Percentiles rank a stretch among this genome's conserved stretches.
Conservation (phyloP, 164 flowering plant species). For the Kalanchoe fedtschenkoi region DNA sequence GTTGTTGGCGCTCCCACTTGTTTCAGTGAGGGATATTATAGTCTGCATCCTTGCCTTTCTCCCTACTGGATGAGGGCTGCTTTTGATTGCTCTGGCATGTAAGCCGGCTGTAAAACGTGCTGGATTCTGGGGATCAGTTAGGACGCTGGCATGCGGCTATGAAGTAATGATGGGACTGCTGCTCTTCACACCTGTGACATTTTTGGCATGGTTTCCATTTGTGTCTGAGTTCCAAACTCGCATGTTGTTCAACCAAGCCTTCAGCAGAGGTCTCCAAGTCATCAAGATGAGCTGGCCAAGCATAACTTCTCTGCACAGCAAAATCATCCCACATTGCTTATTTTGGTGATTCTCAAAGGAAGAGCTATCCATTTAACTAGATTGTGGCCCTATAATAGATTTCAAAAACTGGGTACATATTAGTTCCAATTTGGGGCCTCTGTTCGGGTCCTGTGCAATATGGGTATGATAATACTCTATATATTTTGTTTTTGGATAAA, state of each 20-base stretch:
- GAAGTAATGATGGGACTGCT: not conserved
- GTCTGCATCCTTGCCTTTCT: not conserved
- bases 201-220: not conserved
- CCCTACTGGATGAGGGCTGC: not conserved
- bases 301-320: too few species aligned
- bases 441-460: too few species aligned
- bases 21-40: conserved; percentile 18
- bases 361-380: too few species aligned
- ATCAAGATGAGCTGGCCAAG: too few species aligned
- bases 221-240: not conserved
- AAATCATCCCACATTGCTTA: too few species aligned
- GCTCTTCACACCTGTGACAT: not conserved
- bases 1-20: conserved; percentile 25
- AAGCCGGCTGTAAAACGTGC: not conserved
- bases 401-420: too few species aligned
- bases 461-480: too few species aligned
- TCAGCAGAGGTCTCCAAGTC: conserved; percentile 63
- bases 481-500: too few species aligned
- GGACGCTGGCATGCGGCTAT: not conserved
- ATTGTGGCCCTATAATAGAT: too few species aligned
- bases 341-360: too few species aligned
- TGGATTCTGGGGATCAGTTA: not conserved
- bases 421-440: too few species aligned
- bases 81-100: not conserved
- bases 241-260: conserved; percentile 66